phyloP scores from a whole-genome alignment of 495 filamentous ascomycete genomes.

The Talaromyces trachyspermus region DNA sequence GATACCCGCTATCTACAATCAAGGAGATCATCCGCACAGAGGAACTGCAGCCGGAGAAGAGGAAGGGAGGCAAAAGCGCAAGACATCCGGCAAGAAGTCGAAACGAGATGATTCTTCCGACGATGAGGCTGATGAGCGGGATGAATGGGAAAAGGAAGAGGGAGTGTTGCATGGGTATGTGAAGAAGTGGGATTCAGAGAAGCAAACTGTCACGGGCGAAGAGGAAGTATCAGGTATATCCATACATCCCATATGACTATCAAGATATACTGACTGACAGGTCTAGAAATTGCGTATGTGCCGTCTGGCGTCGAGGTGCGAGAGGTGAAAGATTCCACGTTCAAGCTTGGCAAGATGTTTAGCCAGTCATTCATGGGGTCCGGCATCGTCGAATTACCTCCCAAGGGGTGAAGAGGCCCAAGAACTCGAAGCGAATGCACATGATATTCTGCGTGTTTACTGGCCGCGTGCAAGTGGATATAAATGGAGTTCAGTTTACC shows the following conservation, averaged over 20 bases:
- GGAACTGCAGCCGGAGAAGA: conserved; percentile 43
- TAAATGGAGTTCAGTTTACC: conserved; percentile 65
- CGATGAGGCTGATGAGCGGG: conserved; percentile 44
- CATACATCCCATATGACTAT: neutral
- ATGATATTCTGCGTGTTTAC: conserved; percentile 86
- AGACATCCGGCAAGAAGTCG: conserved; percentile 25
- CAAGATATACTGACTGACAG: conserved; percentile 11
- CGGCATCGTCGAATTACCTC: conserved; percentile 81
- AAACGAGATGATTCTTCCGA: conserved; percentile 26
- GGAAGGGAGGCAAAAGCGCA: conserved; percentile 26
- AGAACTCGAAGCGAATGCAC: conserved; percentile 89
- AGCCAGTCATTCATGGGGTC: conserved; percentile 77
- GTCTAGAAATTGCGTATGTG: conserved; percentile 66
- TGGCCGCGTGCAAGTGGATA: conserved; percentile 70
- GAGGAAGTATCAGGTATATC: conserved; percentile 49
- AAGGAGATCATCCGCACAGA: conserved; percentile 71
- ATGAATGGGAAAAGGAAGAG: conserved; percentile 53
- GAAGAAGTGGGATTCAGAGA: conserved; percentile 47
- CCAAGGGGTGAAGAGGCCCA: conserved; percentile 72
- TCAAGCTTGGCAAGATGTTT: conserved; percentile 80
- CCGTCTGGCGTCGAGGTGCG: conserved; percentile 63
- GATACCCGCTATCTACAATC: conserved; percentile 56
- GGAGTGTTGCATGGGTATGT: conserved; percentile 53
- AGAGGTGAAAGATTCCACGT: conserved; percentile 65
- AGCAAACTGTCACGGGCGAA: conserved; percentile 47